These are phyloP conservation scores for Pochonia chlamydosporia DNA, from an alignment of 2,329 filamentous ascomycete species.

Conservation along the genomic window DNA sequence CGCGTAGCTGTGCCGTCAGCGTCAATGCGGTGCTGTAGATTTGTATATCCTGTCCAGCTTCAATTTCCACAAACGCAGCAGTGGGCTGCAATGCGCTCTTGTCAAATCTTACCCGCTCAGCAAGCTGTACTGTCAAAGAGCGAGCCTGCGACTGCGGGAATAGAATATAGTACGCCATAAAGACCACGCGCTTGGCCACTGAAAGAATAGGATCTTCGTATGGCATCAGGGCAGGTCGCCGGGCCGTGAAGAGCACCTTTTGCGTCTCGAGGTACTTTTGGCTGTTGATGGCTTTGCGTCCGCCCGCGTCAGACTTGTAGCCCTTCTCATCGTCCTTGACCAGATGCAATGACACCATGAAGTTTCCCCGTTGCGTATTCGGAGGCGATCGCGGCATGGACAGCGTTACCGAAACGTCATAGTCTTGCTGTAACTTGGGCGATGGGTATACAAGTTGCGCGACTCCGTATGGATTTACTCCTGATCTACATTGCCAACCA, in stretches of 20 bases:
- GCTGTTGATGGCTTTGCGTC: constrained; percentile 7
- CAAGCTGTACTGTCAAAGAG: constrained; percentile 61
- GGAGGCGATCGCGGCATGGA: constrained; percentile 69
- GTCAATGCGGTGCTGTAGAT: constrained; percentile 65
- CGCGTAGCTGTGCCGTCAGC: constrained; percentile 69
- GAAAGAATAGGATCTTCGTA: constrained; percentile 70
- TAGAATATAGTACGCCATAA: constrained; percentile 65
- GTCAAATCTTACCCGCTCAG: constrained; percentile 64
- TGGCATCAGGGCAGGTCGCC: constrained; percentile 71
- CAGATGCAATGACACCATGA: constrained; percentile 82
- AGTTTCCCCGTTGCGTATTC: constrained; percentile 79
- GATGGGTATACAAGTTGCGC: constrained; percentile 39
- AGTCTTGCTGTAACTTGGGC: constrained; percentile 68
- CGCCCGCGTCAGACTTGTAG: neutral
- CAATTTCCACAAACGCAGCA: constrained; percentile 55
- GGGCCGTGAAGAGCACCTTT: constrained; percentile 53
- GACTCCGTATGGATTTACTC: constrained; percentile 47
- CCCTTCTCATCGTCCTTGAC: constrained; percentile 32
- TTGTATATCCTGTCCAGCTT: constrained; percentile 64
- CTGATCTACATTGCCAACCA: constrained; percentile 29
- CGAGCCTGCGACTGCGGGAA: constrained; percentile 59
- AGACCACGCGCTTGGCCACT: constrained; percentile 51
- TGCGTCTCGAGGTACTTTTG: constrained; percentile 29
- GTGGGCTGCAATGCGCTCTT: constrained; percentile 34
- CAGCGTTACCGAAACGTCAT: constrained; percentile 75